Evolutionary conservation across 2,329 filamentous ascomycete species (phyloP).

Genomic region (Tolypocladium endophyticum): DNA sequence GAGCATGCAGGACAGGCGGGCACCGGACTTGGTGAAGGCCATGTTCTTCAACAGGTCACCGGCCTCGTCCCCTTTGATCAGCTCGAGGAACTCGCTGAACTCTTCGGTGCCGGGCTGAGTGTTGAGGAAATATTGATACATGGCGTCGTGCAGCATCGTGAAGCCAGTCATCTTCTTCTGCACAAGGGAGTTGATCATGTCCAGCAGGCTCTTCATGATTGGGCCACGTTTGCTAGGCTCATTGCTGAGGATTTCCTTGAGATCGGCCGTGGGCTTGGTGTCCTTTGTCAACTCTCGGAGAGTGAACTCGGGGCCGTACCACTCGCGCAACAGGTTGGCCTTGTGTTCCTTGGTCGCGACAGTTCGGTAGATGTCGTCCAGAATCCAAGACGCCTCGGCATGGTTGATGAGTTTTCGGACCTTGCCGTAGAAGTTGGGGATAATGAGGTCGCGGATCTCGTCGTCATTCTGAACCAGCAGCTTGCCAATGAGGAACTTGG

Average conservation of each 20-base stretch:
- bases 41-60: conserved; percentile 90
- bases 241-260: conserved; percentile 62
- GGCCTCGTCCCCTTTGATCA: conserved; percentile 83
- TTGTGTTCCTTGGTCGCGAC: conserved; percentile 82
- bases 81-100: conserved; percentile 76
- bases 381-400: conserved; percentile 91
- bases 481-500: conserved; percentile 95
- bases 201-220: conserved; percentile 76
- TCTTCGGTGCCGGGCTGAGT: conserved; percentile 69
- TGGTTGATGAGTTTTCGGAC: conserved; percentile 92
- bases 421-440: conserved; percentile 91
- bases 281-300: conserved; percentile 56
- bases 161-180: conserved; percentile 97
- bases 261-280: conserved; percentile 51
- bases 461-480: conserved; percentile 84
- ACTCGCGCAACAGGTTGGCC: conserved; percentile 75
- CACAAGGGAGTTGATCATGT: conserved; percentile 82
- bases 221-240: conserved; percentile 77
- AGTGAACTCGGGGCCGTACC: conserved; percentile 91
- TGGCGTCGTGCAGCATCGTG: conserved; percentile 95
- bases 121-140: conserved; percentile 91
- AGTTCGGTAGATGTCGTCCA: conserved; percentile 91
- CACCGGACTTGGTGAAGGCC: conserved; percentile 86
- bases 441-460: conserved; percentile 77
- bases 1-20: conserved; percentile 68